Evolutionary conservation across 2,329 filamentous ascomycete genomes (phyloP), one percentile per base, ranked within the genome.

Genomic region (Sclerotiophoma versabilis): DNA sequence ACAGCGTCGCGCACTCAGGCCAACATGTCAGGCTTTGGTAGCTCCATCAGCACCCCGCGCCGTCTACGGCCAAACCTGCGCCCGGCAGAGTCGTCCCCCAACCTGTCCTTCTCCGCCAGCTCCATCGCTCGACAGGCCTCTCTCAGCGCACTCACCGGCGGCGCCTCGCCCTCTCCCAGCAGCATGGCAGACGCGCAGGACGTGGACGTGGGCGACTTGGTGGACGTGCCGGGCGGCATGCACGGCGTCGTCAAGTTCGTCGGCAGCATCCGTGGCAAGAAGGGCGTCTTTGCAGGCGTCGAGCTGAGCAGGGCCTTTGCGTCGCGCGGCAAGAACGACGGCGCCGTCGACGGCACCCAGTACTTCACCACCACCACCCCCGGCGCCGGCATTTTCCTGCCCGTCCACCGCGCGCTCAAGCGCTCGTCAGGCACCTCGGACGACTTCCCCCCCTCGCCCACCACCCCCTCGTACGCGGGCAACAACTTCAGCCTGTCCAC

Each of bases 181-280:
- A 77, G 66, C 51, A 78, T 78, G 82, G 74, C 73, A 51, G 76
- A 79, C 63, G 79, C 70, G 33, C 76, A 72, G 20, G 82, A 85
- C 36, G 79, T 96, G 57, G 83, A 87, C 60, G 82, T 95, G 33
- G 93, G 93, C 62, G 93, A 97, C 72, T 75, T 82, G 27, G 93
- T 97, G 58, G 93, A 97, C 64, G 93, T 97, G 39, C 93, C 93
- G 1, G 95, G 95, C 34, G 91, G 89, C 73, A 96, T 99, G 92
- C 81, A 89, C 63, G 95, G 95, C 42, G 89, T 86, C 2, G 88
- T 98, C 63, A 93, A 90, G 72, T 99, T 96, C 72, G 81, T 98
- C 58, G 95, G 95, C 37, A 81, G 82, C 32, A 93, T 99, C 33
- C 85, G 87, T 65, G 93, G 93, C 59, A 97, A 96, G 80, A 92